These are phyloP conservation scores for Iberis pinnata DNA, from an alignment of 345 rosid genomes.

Conservation along the genomic window DNA sequence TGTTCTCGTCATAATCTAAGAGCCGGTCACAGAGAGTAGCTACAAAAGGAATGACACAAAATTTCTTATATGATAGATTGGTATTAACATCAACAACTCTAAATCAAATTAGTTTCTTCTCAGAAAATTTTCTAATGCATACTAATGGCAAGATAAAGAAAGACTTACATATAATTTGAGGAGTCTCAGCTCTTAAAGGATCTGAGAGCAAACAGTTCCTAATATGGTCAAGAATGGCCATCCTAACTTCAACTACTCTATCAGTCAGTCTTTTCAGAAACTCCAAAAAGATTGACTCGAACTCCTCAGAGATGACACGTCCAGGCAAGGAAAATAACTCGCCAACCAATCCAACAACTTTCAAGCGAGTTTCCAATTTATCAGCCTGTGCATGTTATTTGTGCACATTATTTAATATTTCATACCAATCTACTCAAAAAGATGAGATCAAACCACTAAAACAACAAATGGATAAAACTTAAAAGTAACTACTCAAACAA, in stretches of 20 bases:
- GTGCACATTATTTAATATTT: slow-evolving; percentile 8
- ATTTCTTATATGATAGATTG: too few relatives aligned
- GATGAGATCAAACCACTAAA: slow-evolving; percentile 8
- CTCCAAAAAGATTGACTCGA: slow-evolving; percentile 79
- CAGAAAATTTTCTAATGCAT: slow-evolving; percentile 13
- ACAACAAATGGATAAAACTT: background rate
- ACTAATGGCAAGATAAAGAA: slow-evolving; percentile 12
- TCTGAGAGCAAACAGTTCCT: slow-evolving; percentile 71
- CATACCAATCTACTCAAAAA: slow-evolving; percentile 8
- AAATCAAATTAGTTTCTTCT: too few relatives aligned
- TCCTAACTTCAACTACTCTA: slow-evolving; percentile 76
- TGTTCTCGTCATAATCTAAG: slow-evolving; percentile 93
- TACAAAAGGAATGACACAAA: slow-evolving; percentile 34
- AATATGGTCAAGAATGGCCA: slow-evolving; percentile 82
- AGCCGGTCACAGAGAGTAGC: slow-evolving; percentile 96
- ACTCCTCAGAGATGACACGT: slow-evolving; percentile 49
- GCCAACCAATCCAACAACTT: slow-evolving; percentile 81
- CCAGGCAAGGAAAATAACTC: slow-evolving; percentile 82
- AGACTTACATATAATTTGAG: slow-evolving; percentile 68
- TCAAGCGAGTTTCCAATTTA: slow-evolving; percentile 74
- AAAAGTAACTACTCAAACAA: slow-evolving; percentile 7
- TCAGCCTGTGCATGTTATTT: slow-evolving; percentile 59
- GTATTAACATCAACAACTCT: too few relatives aligned
- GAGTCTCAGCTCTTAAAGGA: slow-evolving; percentile 66
- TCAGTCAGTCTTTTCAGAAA: slow-evolving; percentile 90